Evolutionary conservation across 2,329 filamentous ascomycete genomes (phyloP).

Genomic region (Colletotrichum sojae): DNA sequence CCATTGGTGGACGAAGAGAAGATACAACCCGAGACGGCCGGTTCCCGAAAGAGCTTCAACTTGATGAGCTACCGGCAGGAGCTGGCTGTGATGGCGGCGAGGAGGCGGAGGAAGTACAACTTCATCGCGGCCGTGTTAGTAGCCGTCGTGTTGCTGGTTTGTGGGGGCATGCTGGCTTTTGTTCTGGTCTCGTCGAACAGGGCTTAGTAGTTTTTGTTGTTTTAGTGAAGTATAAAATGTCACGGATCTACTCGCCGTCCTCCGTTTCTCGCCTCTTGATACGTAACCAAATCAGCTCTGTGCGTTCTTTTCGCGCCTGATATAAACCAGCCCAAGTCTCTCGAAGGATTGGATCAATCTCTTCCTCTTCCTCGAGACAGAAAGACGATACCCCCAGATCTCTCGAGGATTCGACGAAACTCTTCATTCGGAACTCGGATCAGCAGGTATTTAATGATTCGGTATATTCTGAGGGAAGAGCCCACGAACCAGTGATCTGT

Average conservation of each 20-base stretch:
- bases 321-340: neutral
- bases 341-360: neutral
- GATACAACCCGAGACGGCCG: neutral
- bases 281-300: too few relatives aligned
- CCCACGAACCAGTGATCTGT: neutral
- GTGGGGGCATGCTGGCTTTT: conserved; percentile 20
- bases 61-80: neutral
- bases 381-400: neutral
- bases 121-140: neutral
- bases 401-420: neutral
- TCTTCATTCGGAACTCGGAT: neutral
- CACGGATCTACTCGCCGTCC: too few relatives aligned
- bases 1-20: conserved; percentile 25
- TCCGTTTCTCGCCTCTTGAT: too few relatives aligned
- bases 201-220: neutral
- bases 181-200: conserved; percentile 1
- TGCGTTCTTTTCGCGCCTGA: neutral
- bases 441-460: too few relatives aligned
- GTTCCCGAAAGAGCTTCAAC: neutral
- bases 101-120: conserved; percentile 3
- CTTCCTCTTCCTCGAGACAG: neutral
- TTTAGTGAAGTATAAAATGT: too few relatives aligned
- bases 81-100: neutral
- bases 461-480: neutral
- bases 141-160: neutral